Evolutionary conservation across 257 asterid genomes (phyloP).

Genomic region (Nicotiana paniculata): DNA sequence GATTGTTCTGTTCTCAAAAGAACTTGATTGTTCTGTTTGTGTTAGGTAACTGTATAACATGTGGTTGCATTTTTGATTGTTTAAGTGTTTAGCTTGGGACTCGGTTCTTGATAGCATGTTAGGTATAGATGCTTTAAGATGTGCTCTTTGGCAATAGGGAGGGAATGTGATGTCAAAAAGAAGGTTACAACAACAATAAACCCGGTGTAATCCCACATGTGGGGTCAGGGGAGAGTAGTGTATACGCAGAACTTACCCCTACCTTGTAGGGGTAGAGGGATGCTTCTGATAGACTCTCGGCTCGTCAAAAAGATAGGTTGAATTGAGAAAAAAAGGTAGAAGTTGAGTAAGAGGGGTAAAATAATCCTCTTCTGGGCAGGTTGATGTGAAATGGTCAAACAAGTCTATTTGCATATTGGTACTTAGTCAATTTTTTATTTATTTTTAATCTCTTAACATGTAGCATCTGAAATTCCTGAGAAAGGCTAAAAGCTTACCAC

Average conservation of each 20-base stretch:
- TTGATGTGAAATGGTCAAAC: slow-evolving; percentile 5
- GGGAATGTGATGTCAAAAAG: not conserved
- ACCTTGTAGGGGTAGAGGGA: too few relatives aligned
- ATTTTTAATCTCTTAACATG: not conserved
- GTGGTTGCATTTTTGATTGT: not conserved
- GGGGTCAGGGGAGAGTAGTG: too few relatives aligned
- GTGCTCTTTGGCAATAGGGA: not conserved
- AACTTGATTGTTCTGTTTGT: not conserved
- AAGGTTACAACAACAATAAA: too few relatives aligned
- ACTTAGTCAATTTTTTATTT: not conserved
- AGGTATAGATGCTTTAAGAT: not conserved
- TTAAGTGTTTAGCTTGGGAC: not conserved
- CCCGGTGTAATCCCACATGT: too few relatives aligned
- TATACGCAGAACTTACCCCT: too few relatives aligned
- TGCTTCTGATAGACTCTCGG: too few relatives aligned
- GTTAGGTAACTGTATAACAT: not conserved
- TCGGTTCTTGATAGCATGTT: not conserved
- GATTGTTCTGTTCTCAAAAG: not conserved
- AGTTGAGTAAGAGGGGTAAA: not conserved
- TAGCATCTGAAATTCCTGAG: too few relatives aligned
- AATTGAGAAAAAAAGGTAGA: not conserved
- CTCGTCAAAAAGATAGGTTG: not conserved
- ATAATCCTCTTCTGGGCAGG: not conserved
- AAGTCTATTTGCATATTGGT: not conserved
- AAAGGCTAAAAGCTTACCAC: not conserved